Percentiles rank a stretch among this genome's conserved stretches.
phyloP scores from a whole-genome alignment of 1,139 yeast genomes.

The Geotrichum carabidarum region DNA sequence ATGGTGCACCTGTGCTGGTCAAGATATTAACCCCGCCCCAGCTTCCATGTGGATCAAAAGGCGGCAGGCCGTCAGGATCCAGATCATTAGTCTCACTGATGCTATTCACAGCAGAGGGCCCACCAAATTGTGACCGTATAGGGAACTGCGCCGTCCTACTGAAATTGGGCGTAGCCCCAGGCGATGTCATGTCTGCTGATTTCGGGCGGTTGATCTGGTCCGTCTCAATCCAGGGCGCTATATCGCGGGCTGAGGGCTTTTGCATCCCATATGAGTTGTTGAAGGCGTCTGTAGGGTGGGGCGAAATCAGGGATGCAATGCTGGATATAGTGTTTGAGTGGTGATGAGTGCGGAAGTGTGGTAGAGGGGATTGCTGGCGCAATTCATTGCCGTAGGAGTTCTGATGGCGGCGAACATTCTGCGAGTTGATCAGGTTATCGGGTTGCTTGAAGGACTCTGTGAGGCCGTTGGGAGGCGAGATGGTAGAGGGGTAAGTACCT shows the following conservation, averaged over 20 bases:
- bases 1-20: slow-evolving; percentile 21
- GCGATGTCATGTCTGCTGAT: slow-evolving; percentile 26
- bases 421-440: neutral
- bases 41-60: slow-evolving; percentile 12
- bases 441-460: neutral
- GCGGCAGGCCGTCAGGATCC: neutral
- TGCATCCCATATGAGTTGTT: neutral
- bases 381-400: neutral
- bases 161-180: neutral
- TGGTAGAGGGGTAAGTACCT: neutral
- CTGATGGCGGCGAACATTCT: neutral
- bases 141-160: neutral
- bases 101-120: neutral
- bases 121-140: neutral
- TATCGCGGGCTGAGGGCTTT: slow-evolving; percentile 4
- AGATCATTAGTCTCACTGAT: neutral
- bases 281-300: neutral
- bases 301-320: slow-evolving; percentile 9
- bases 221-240: slow-evolving; percentile 15
- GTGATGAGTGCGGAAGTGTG: slow-evolving; percentile 13
- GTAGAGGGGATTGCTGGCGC: slow-evolving; percentile 11
- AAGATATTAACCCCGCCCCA: slow-evolving; percentile 32
- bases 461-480: slow-evolving; percentile 2
- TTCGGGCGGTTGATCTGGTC: slow-evolving; percentile 31
- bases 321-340: slow-evolving; percentile 15